A percentile compares a stretch with the other conserved stretches of the same genome.
Conservation (phyloP, 1,284 basidiomycete genomes). For the Flammula alnicola region DNA sequence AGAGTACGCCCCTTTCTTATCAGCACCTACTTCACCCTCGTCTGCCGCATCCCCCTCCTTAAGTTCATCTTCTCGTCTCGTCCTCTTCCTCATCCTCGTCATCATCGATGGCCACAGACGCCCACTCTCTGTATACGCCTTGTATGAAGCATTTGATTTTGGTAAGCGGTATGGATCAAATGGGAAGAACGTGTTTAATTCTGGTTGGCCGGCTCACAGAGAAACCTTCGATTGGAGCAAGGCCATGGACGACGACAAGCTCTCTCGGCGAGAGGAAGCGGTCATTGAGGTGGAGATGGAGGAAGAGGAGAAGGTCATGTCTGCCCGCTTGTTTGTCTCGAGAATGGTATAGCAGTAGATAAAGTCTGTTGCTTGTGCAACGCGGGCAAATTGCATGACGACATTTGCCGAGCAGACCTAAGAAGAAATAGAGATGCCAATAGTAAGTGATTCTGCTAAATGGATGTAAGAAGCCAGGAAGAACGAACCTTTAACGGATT, state of each 20-base stretch:
- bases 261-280: slow-evolving; percentile 6
- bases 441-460: no score
- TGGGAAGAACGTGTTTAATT: slow-evolving; percentile 95
- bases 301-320: slow-evolving; percentile 27
- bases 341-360: slow-evolving; percentile 96
- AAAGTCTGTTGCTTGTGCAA: slow-evolving; percentile 91
- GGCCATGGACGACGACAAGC: slow-evolving; percentile 10
- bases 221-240: slow-evolving; percentile 17
- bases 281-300: slow-evolving; percentile 21
- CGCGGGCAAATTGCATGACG: slow-evolving; percentile 92
- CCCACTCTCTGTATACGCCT: slow-evolving; percentile 78
- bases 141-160: slow-evolving; percentile 70
- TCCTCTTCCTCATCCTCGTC: slow-evolving; percentile 64
- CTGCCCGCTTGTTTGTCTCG: slow-evolving; percentile 77
- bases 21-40: slow-evolving; percentile 4
- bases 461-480: neutral
- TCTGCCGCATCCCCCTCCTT: slow-evolving; percentile 11
- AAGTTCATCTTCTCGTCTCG: slow-evolving; percentile 23
- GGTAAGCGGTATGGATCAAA: slow-evolving; percentile 97
- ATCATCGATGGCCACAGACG: slow-evolving; percentile 72
- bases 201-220: slow-evolving; percentile 53
- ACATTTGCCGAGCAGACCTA: slow-evolving; percentile 91
- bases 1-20: slow-evolving; percentile 14
- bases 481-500: slow-evolving; percentile 85
- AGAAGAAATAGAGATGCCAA: slow-evolving; percentile 4